These are phyloP conservation scores for Plasmodium berghei DNA, from an alignment of 169 alveolate genomes.

Conservation along the genomic window DNA sequence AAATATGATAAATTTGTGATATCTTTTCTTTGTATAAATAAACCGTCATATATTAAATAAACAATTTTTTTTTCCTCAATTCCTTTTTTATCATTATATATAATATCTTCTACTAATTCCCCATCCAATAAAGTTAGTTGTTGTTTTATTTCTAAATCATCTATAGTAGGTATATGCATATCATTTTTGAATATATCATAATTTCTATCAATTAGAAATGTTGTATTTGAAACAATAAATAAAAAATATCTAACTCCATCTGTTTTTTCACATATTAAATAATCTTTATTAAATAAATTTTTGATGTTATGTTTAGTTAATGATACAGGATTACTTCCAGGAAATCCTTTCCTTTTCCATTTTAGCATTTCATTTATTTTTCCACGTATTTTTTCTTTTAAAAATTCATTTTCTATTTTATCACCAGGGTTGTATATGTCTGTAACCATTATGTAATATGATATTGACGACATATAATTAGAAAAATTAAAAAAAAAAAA, in stretches of 20 bases:
- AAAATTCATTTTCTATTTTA: constrained; percentile 65
- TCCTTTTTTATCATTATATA: constrained; percentile 48
- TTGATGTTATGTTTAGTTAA: constrained; percentile 82
- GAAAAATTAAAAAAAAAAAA: neutral
- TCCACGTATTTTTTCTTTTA: constrained; percentile 72
- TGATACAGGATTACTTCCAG: constrained; percentile 93
- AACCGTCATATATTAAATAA: constrained; percentile 89
- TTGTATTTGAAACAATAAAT: constrained; percentile 88
- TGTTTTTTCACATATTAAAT: constrained; percentile 93
- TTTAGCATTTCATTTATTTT: constrained; percentile 86
- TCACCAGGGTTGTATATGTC: constrained; percentile 68
- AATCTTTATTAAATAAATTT: constrained; percentile 82
- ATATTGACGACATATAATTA: neutral
- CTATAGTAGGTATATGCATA: constrained; percentile 87
- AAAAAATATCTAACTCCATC: constrained; percentile 92
- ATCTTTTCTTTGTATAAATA: constrained; percentile 88
- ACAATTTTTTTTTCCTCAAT: constrained; percentile 47
- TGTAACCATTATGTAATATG: constrained; percentile 16
- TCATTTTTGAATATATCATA: constrained; percentile 87
- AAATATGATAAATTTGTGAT: constrained; percentile 84
- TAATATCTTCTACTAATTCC: constrained; percentile 88
- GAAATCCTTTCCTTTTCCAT: constrained; percentile 90
- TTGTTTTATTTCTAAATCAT: constrained; percentile 83
- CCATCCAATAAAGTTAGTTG: constrained; percentile 92
- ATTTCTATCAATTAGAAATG: constrained; percentile 90